These are phyloP conservation scores for Heritiera fomes DNA, from an alignment of 345 rosid species.

Conservation along the genomic window DNA sequence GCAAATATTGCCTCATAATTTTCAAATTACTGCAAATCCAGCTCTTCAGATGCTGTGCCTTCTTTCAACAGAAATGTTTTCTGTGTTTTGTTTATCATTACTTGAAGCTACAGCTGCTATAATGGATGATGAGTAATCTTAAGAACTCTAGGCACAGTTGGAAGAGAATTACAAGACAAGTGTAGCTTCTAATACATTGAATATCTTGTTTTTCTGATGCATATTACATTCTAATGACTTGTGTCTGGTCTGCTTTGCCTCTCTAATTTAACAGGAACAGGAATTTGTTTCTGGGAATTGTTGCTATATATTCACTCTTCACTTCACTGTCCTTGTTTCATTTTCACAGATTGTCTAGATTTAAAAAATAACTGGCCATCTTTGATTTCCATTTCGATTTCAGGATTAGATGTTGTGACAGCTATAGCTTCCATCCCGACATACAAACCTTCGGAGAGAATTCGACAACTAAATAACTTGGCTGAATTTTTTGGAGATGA, in stretches of 20 bases:
- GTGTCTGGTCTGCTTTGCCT: no score
- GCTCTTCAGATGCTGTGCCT: background rate
- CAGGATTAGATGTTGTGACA: conserved; percentile 85
- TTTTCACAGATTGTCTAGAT: background rate
- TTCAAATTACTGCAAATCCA: background rate
- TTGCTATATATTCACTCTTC: background rate
- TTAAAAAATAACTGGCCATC: background rate
- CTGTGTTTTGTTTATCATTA: background rate
- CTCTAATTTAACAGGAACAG: background rate
- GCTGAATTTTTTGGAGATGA: conserved; percentile 82
- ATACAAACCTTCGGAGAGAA: conserved; percentile 51
- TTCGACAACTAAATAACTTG: conserved; percentile 63
- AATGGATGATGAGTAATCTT: background rate
- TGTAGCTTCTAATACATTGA: no score
- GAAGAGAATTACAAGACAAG: background rate
- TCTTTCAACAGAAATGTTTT: background rate
- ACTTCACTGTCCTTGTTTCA: background rate
- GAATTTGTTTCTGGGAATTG: background rate
- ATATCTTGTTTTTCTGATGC: background rate
- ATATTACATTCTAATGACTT: background rate
- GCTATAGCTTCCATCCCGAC: conserved; percentile 66
- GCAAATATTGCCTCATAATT: background rate
- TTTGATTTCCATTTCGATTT: conserved; percentile 3
- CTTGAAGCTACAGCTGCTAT: background rate
- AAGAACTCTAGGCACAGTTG: background rate